Conservation (phyloP, 495 filamentous ascomycete genomes). For the Penicillium waksmanii region DNA sequence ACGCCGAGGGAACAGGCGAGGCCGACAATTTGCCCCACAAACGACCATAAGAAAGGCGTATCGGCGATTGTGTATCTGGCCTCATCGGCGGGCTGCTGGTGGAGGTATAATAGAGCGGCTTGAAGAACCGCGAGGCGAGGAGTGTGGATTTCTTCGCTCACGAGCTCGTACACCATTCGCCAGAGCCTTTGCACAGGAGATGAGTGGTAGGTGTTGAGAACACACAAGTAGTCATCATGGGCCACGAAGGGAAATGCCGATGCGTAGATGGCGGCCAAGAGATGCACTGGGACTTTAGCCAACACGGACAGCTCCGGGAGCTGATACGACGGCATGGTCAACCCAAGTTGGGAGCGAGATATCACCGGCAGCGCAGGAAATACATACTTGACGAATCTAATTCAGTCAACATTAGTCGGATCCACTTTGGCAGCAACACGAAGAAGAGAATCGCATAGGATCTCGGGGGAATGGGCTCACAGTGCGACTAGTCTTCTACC, state of each 20-base stretch:
- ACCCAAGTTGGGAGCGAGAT: constrained; percentile 33
- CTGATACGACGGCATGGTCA: constrained; percentile 20
- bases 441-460: too few species aligned
- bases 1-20: constrained; percentile 62
- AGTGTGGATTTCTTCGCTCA: constrained; percentile 40
- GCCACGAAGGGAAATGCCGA: constrained; percentile 38
- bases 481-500: constrained; percentile 33
- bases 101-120: constrained; percentile 40
- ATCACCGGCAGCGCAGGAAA: constrained; percentile 38
- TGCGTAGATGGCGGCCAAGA: constrained; percentile 43
- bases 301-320: constrained; percentile 25
- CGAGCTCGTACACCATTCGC: constrained; percentile 38
- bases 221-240: constrained; percentile 38
- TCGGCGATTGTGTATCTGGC: constrained; percentile 30
- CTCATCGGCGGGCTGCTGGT: constrained; percentile 27
- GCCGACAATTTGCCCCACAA: constrained; percentile 39
- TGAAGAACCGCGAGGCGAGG: constrained; percentile 40
- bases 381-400: constrained; percentile 38
- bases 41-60: constrained; percentile 41
- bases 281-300: constrained; percentile 31
- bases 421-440: background rate
- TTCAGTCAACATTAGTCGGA: background rate
- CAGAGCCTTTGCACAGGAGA: constrained; percentile 34
- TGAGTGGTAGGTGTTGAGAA: constrained; percentile 34
- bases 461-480: constrained; percentile 17